phyloP scores from a whole-genome alignment of 805 yeast genomes.

The Lipomyces spencermartinsiae region DNA sequence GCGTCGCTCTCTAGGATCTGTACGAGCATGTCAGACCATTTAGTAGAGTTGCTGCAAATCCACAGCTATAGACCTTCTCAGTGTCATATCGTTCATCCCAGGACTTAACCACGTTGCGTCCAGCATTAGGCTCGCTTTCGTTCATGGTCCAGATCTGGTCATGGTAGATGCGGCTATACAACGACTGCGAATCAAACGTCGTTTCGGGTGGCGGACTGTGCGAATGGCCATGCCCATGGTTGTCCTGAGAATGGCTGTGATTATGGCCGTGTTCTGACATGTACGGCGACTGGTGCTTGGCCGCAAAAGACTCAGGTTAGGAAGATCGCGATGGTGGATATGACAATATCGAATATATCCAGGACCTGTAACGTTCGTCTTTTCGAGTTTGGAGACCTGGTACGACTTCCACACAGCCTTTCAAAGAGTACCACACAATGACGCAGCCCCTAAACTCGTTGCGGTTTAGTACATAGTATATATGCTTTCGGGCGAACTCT shows the following conservation, averaged over 20 bases:
- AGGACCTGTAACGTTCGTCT: not conserved
- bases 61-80: constrained; percentile 43
- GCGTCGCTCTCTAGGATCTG: constrained; percentile 66
- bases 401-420: not conserved
- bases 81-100: constrained; percentile 56
- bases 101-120: constrained; percentile 60
- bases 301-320: not conserved
- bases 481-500: not conserved
- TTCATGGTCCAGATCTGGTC: constrained; percentile 69
- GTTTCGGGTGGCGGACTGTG: constrained; percentile 67
- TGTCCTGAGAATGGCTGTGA: constrained; percentile 24
- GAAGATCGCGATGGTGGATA: not conserved
- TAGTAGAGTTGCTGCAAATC: not conserved
- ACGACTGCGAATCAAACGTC: constrained; percentile 63
- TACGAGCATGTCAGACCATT: not conserved
- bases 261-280: constrained; percentile 16
- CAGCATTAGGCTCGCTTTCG: constrained; percentile 58
- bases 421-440: not conserved
- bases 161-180: constrained; percentile 65
- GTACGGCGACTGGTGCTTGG: not conserved
- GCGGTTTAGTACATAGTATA: not conserved
- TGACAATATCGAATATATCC: not conserved
- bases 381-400: not conserved
- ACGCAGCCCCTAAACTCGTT: not conserved
- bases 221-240: constrained; percentile 36